These are phyloP conservation scores for Pythium rhizo-oryzae DNA, from an alignment of 352 stramenopile species.

Conservation along the genomic window DNA sequence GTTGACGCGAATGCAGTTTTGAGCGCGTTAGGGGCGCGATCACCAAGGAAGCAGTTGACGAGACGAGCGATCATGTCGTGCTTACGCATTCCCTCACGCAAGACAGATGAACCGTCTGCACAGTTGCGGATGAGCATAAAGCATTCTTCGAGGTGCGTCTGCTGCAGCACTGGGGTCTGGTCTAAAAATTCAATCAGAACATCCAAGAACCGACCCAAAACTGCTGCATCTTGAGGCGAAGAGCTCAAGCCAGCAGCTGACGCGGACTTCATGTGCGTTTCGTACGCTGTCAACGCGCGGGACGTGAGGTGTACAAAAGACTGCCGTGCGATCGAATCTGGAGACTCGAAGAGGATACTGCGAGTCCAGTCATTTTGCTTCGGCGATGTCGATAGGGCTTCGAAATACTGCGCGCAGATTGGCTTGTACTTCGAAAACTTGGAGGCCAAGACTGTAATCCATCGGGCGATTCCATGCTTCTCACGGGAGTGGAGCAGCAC, in stretches of 20 bases:
- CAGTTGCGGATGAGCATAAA: conserved; percentile 88
- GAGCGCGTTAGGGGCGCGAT: conserved; percentile 57
- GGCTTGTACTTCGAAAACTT: conserved; percentile 77
- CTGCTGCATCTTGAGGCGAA: conserved; percentile 28
- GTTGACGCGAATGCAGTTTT: conserved; percentile 78
- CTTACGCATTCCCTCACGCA: conserved; percentile 53
- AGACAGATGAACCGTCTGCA: conserved; percentile 55
- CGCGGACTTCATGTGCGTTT: conserved; percentile 49
- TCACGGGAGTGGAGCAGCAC: conserved; percentile 89
- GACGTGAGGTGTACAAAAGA: conserved; percentile 86
- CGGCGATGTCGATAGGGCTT: conserved; percentile 48
- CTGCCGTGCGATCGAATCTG: conserved; percentile 83
- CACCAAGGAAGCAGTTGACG: conserved; percentile 82
- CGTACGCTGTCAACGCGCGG: conserved; percentile 68
- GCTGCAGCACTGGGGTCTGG: conserved; percentile 74
- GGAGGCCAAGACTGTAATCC: conserved; percentile 72
- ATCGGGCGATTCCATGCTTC: conserved; percentile 84
- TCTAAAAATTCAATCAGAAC: conserved; percentile 65
- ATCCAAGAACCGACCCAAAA: conserved; percentile 51
- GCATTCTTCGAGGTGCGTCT: conserved; percentile 86
- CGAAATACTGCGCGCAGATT: conserved; percentile 76
- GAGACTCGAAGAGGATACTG: conserved; percentile 81
- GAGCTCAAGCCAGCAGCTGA: not conserved
- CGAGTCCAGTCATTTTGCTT: conserved; percentile 67
- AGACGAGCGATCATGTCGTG: conserved; percentile 80